phyloP scores from a whole-genome alignment of 805 yeast species.

The Candida takata region DNA sequence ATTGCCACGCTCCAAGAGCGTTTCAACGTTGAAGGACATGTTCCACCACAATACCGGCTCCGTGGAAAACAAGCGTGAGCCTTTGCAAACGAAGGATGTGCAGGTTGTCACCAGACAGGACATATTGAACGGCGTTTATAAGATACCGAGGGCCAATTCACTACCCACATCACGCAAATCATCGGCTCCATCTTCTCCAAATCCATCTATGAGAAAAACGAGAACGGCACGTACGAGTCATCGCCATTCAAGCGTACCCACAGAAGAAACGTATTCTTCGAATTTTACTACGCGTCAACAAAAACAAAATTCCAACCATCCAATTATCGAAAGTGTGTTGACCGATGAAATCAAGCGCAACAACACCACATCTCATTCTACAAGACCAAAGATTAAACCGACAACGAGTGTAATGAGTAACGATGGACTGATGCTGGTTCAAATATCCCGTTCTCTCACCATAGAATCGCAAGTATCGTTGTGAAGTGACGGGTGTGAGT shows the following conservation, averaged over 20 bases:
- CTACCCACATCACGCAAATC: slow-evolving; percentile 1
- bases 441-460: too few species aligned
- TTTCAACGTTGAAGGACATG: not conserved
- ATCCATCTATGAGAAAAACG: not conserved
- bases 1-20: slow-evolving; percentile 1
- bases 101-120: slow-evolving; percentile 23
- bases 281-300: too few species aligned
- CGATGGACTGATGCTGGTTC: slow-evolving; percentile 1
- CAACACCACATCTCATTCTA: not conserved
- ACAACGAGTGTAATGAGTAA: not conserved
- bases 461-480: too few species aligned
- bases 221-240: too few species aligned
- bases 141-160: slow-evolving; percentile 3
- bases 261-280: too few species aligned
- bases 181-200: not conserved
- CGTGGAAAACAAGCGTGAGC: too few species aligned
- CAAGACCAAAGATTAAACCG: not conserved
- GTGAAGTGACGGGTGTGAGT: too few species aligned
- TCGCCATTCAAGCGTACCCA: too few species aligned
- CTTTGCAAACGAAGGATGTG: slow-evolving; percentile 18
- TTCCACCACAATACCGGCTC: not conserved
- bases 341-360: too few species aligned
- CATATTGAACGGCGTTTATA: slow-evolving; percentile 15
- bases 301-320: too few species aligned
- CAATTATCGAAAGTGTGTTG: too few species aligned